Evolutionary conservation across 305 asterid species (phyloP), one percentile per base, ranked within the genome.

Genomic region (Rubia peregrina): DNA sequence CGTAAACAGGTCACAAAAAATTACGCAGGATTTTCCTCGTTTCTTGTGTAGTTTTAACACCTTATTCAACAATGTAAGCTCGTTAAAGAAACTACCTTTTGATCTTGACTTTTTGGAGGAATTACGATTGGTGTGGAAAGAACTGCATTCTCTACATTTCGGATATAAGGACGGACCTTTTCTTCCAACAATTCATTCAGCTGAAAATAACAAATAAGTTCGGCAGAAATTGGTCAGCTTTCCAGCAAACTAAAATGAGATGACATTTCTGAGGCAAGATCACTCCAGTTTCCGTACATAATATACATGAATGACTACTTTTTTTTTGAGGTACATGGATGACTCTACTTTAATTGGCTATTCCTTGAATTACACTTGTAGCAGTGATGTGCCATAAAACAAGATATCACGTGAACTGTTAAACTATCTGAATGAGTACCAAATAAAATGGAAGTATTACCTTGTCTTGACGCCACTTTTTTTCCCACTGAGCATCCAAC

Each of bases 401-500:
- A 26, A 62, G 16, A 16, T 59, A 16, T 22, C 8, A 16, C 21
- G 6, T 26, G 11, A 38, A 63, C 21, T 16, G 14, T 10, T 33
- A 11, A 63, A 7, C 43, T 16, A 62, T 16, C n/a, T 62, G 46
- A 14, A 33, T 3, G 26, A 13, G 13, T 55, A 51, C 71, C 48
- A 53, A 7, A 55, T 69, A 2, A 38, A 17, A 7, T 36, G 53
- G 16, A 44, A 22, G 64, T 11, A 66, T 83, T 63, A 89, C 97
- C 97, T 89, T 93, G 75, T 86, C 91, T 83, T 90, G 90, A 26
- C 96, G 97, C 97, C 98, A 93, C 74, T 87, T 87, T 6, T 84
- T 83, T 77, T 89, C 97, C 98, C 98, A 92, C 79, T 92, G 98
- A n/a, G 87, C 76, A 70, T 92, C 97, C 83, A 92, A 74, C 71